A percentile compares a stretch with the other conserved stretches of the same genome.
Evolutionary conservation across 495 filamentous ascomycete genomes (phyloP).

Genomic region (Penicillium mononematosum): DNA sequence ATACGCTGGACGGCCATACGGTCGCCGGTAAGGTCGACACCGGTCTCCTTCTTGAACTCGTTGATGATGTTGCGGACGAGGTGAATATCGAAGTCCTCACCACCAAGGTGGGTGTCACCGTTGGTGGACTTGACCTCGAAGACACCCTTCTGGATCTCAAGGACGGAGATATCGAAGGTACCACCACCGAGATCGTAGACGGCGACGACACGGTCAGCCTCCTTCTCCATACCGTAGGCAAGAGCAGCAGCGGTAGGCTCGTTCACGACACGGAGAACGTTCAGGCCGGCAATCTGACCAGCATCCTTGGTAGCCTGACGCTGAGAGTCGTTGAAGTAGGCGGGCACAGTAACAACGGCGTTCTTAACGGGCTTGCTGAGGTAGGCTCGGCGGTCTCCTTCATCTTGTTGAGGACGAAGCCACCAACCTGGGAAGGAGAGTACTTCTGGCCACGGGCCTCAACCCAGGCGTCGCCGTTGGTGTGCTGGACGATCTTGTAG

Average conservation of each 20-base stretch:
- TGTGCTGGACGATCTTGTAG: slow-evolving; percentile 99
- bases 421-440: slow-evolving; percentile 97
- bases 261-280: slow-evolving; percentile 95
- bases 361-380: slow-evolving; percentile 88
- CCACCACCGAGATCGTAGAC: slow-evolving; percentile 98
- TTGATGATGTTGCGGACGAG: slow-evolving; percentile 93
- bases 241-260: slow-evolving; percentile 94
- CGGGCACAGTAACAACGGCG: slow-evolving; percentile 92
- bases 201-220: slow-evolving; percentile 83
- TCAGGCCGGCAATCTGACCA: slow-evolving; percentile 91
- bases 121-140: slow-evolving; percentile 99
- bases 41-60: slow-evolving; percentile 94
- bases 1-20: slow-evolving; percentile 99
- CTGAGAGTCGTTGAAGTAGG: slow-evolving; percentile 98
- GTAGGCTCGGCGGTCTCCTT: slow-evolving; percentile 96
- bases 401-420: slow-evolving; percentile 97
- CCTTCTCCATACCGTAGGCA: slow-evolving; percentile 94
- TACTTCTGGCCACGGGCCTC: slow-evolving; percentile 95
- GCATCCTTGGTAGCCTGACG: slow-evolving; percentile 98
- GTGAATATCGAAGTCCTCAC: slow-evolving; percentile 96
- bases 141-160: slow-evolving; percentile 96
- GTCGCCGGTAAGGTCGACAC: slow-evolving; percentile 87
- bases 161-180: slow-evolving; percentile 97
- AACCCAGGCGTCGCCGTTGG: slow-evolving; percentile 97
- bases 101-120: slow-evolving; percentile 95